Base-by-base conservation (phyloP, 257 asterid genomes). In the Cruciata laevipes region DNA sequence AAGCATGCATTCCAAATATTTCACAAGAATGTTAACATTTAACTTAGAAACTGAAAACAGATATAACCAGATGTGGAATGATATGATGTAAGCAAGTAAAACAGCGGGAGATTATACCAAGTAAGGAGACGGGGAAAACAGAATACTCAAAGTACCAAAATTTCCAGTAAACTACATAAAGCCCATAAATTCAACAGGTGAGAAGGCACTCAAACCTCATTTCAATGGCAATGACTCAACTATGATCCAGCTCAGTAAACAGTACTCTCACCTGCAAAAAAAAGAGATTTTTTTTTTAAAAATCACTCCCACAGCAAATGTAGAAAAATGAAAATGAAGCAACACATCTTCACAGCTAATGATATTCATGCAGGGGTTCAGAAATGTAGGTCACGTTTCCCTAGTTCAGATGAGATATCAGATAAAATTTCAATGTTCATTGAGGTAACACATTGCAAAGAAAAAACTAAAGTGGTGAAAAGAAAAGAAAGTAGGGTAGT, bases 101-200 rank as follows among this genome's bases (percentile, higher is more conserved):
- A 24, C 58, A 24, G 69, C 27, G 47, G 14, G 42, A 47, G 14
- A 14, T 20, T 13, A 35, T 20, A 35, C 16, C 16, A 38, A 14
- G 21, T 27, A 38, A n/a, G 52, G 18, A 20, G 52, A 10, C 24
- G 31, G 47, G 49, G 16, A 20, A 61, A 33, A 62, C 67, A 35
- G 31, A 37, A 25, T 38, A 9, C 52, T 10, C 51, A 44, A 63
- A 35, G 42, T 20, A 37, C 24, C 58, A 23, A 13, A 65, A 14
- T 24, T 5, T 25, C n/a, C 53, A 40, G 21, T 40, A 33, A 64
- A 42, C 21, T 65, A 13, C 14, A 25, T 32, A 16, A 65, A 20
- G 40, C 11, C 14, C 18, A 27, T 25, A 31, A 44, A 24, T 24
- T 65, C 69, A 65, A 31, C 69, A 44, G 60, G 25, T 44, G 69